phyloP scores from a whole-genome alignment of 805 yeast species.

The Saccharomycopsis synnaedendra region DNA sequence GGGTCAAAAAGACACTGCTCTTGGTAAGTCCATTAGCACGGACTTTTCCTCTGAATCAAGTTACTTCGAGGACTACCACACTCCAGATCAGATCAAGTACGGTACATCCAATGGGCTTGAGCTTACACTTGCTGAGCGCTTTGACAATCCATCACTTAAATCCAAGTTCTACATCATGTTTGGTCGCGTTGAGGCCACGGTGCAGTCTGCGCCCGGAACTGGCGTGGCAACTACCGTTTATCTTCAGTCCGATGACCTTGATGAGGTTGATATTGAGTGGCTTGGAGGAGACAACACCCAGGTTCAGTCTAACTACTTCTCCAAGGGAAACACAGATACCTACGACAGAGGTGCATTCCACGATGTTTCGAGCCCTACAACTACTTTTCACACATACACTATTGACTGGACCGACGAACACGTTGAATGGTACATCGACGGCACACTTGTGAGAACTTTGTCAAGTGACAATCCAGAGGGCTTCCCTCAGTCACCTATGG shows the following conservation, averaged over 20 bases:
- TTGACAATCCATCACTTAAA: slow-evolving; percentile 67
- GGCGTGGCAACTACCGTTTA: slow-evolving; percentile 81
- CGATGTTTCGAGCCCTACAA: slow-evolving; percentile 42
- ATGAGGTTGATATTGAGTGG: slow-evolving; percentile 86
- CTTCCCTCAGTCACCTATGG: slow-evolving; percentile 81
- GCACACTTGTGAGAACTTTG: slow-evolving; percentile 54
- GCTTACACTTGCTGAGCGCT: slow-evolving; percentile 47
- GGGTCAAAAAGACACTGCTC: slow-evolving; percentile 7
- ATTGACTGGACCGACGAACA: slow-evolving; percentile 70
- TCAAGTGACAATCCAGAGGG: slow-evolving; percentile 45
- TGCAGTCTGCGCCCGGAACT: slow-evolving; percentile 66
- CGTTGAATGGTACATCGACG: slow-evolving; percentile 66
- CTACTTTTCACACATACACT: slow-evolving; percentile 62
- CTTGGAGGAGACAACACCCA: slow-evolving; percentile 68
- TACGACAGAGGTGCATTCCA: slow-evolving; percentile 76
- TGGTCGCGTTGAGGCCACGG: slow-evolving; percentile 65
- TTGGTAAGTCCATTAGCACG: slow-evolving; percentile 10
- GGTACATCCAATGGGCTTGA: slow-evolving; percentile 45
- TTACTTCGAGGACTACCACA: background rate
- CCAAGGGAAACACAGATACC: slow-evolving; percentile 67
- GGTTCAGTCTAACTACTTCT: slow-evolving; percentile 69
- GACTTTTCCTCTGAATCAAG: slow-evolving; percentile 8
- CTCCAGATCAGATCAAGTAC: background rate
- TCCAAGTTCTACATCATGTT: slow-evolving; percentile 83
- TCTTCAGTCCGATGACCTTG: slow-evolving; percentile 58